These are phyloP conservation scores for Nitzschia sp. DNA, from an alignment of 108 stramenopile species.

Conservation along the genomic window DNA sequence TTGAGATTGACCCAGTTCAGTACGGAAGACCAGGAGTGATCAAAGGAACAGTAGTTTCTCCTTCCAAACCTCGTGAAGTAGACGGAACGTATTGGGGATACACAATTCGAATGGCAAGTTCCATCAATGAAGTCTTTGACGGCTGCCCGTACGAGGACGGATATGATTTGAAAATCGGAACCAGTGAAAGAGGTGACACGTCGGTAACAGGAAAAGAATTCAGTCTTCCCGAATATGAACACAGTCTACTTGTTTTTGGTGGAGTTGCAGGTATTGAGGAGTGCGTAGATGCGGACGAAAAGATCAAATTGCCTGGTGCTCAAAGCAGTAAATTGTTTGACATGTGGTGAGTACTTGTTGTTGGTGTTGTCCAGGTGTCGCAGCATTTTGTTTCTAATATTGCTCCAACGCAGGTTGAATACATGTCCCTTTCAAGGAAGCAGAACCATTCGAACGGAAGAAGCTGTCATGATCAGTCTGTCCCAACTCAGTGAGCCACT, in stretches of 20 bases:
- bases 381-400: too few relatives aligned
- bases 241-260: conserved; percentile 91
- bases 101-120: conserved; percentile 81
- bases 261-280: conserved; percentile 97
- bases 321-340: conserved; percentile 87
- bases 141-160: conserved; percentile 87
- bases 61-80: conserved; percentile 81
- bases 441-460: conserved; percentile 88
- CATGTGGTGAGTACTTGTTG: conserved; percentile 54
- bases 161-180: conserved; percentile 94
- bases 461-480: conserved; percentile 81
- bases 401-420: conserved; percentile 50
- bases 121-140: conserved; percentile 82
- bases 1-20: conserved; percentile 65
- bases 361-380: too few relatives aligned
- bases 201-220: conserved; percentile 83
- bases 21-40: conserved; percentile 55
- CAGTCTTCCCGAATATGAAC: conserved; percentile 62
- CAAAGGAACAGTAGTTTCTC: conserved; percentile 76
- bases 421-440: conserved; percentile 84
- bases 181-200: conserved; percentile 86
- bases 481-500: conserved; percentile 68
- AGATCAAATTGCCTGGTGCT: conserved; percentile 74
- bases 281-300: conserved; percentile 92
- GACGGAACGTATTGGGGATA: conserved; percentile 97